Percentiles rank a stretch among this genome's conserved stretches.
These are phyloP conservation scores for Fusarium verrucosum DNA, from an alignment of 2,329 filamentous ascomycete species.

Conservation along the genomic window DNA sequence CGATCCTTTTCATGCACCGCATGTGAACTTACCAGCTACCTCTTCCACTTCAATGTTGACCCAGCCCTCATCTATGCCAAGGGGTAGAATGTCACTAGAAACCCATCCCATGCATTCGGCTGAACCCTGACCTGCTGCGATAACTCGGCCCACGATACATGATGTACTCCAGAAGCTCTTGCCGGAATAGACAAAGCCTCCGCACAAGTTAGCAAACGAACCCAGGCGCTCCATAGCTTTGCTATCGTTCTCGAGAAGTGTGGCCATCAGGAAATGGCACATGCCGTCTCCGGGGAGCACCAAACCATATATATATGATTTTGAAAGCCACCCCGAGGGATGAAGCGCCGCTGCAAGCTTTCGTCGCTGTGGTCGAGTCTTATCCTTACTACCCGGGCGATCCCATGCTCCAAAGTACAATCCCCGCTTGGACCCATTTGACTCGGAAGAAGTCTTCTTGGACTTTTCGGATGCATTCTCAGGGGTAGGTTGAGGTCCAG, in stretches of 20 bases:
- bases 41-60: conserved; percentile 66
- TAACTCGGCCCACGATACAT: conserved; percentile 71
- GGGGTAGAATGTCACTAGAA: conserved; percentile 66
- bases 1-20: not conserved
- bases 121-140: conserved; percentile 69
- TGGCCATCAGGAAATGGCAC: conserved; percentile 71
- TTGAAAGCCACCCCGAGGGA: conserved; percentile 71
- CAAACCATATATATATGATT: conserved; percentile 72
- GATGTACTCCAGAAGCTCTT: conserved; percentile 76
- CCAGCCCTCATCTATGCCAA: conserved; percentile 64
- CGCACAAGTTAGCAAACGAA: conserved; percentile 68
- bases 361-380: conserved; percentile 56
- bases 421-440: conserved; percentile 51
- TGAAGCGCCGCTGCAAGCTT: conserved; percentile 67
- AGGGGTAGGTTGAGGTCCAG: conserved; percentile 45
- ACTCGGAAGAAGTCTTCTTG: conserved; percentile 48
- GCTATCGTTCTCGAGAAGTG: conserved; percentile 71
- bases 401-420: conserved; percentile 60
- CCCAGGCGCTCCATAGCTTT: conserved; percentile 67
- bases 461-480: not conserved
- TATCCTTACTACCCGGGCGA: conserved; percentile 47
- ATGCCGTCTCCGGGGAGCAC: conserved; percentile 71
- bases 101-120: conserved; percentile 76
- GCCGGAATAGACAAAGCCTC: conserved; percentile 69
- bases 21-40: conserved; percentile 56